phyloP scores from a whole-genome alignment of 2,329 filamentous ascomycete genomes.

The Sporothrix schenckii region DNA sequence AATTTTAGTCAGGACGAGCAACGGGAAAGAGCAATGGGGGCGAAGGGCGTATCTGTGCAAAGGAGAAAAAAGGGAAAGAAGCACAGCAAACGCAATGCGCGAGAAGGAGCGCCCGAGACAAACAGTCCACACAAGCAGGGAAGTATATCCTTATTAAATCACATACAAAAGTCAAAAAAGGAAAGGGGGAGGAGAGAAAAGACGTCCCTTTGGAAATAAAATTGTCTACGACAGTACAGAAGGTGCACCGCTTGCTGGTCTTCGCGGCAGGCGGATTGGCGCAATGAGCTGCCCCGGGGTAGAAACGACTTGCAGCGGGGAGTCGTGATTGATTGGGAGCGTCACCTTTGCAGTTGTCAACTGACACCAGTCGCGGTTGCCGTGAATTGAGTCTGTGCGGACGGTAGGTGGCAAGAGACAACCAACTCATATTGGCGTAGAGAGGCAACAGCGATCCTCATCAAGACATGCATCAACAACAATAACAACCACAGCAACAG shows the following conservation, averaged over 20 bases:
- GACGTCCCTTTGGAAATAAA: not conserved
- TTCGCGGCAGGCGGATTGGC: slow-evolving; percentile 13
- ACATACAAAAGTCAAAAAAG: not conserved
- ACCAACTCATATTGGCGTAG: not conserved
- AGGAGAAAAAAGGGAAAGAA: slow-evolving; percentile 5
- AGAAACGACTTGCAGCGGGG: slow-evolving; percentile 11
- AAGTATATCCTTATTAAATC: not conserved
- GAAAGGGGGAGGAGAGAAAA: not conserved
- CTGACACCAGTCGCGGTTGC: slow-evolving; percentile 2
- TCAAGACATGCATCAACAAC: slow-evolving; percentile 15
- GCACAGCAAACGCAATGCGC: not conserved
- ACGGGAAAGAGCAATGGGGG: slow-evolving; percentile 1
- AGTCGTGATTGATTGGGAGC: slow-evolving; percentile 10
- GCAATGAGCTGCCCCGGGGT: slow-evolving; percentile 8
- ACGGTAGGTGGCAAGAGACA: not conserved
- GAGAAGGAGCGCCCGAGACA: slow-evolving; percentile 18
- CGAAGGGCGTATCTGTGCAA: slow-evolving; percentile 17
- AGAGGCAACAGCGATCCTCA: slow-evolving; percentile 23
- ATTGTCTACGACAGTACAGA: not conserved
- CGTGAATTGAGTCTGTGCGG: not conserved
- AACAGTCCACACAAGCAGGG: slow-evolving; percentile 10
- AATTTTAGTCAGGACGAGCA: not conserved
- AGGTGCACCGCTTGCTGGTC: not conserved
- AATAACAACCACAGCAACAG: not conserved
- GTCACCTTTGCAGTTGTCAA: not conserved